Conservation (phyloP, 1,139 yeast species). For the Nakaseomyces bracarensis region DNA sequence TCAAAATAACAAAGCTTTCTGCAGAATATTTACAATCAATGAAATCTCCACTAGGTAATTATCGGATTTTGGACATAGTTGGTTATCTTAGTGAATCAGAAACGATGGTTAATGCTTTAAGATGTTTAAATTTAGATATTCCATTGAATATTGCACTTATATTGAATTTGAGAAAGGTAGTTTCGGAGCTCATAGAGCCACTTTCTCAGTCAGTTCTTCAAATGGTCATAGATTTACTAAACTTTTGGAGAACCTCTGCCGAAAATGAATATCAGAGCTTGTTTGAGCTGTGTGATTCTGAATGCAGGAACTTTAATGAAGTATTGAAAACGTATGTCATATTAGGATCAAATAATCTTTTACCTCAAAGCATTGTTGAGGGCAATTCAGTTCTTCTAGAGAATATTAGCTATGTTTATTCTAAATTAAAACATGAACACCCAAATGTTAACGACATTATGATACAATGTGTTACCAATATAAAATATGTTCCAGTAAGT, state of each 20-base stretch:
- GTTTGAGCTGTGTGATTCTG: not conserved
- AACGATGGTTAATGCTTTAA: not conserved
- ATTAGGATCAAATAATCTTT: not conserved
- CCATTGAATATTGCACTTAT: not conserved
- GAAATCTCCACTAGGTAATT: conserved; percentile 12
- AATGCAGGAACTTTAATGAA: not conserved
- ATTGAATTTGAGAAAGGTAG: not conserved
- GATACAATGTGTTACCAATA: not conserved
- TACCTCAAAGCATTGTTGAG: not conserved
- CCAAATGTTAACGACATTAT: not conserved
- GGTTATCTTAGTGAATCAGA: not conserved
- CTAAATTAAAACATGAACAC: conserved; percentile 1
- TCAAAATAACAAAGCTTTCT: not conserved
- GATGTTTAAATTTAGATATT: not conserved
- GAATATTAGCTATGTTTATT: conserved; percentile 2
- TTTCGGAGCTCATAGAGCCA: not conserved
- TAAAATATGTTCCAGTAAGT: conserved; percentile 1
- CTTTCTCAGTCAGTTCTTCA: not conserved
- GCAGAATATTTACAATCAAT: not conserved
- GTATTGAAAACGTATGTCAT: not conserved
- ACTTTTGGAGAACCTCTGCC: not conserved
- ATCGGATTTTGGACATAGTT: conserved; percentile 12
- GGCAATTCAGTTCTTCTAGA: conserved; percentile 1
- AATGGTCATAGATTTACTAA: not conserved
- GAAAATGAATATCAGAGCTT: not conserved